Base-by-base conservation (phyloP, 176 grass and related monocot genomes). In the Zoysia pacifica region DNA sequence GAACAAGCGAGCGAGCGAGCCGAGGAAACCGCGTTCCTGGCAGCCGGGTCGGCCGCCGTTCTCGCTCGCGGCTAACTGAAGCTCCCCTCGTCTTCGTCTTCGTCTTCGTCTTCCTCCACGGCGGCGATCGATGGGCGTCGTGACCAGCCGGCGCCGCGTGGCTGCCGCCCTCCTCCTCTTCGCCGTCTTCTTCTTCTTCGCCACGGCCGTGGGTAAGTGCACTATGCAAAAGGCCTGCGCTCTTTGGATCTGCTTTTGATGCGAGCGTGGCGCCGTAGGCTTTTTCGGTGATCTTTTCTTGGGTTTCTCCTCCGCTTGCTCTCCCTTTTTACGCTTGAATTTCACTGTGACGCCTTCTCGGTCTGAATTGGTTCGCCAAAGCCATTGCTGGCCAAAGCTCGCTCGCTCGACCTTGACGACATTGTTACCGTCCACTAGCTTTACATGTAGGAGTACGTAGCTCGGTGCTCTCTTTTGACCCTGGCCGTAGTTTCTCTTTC, bases 121-220 rank as follows among this genome's bases (percentile, higher is more conserved):
- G 75, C 54, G 11, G 75, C 20, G 75, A 54, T 72, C 47, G 51
- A 13, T 64, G 78, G 64, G 72, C 71, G 77, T 12, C 65, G 38
- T 46, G 85, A 48, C 55, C 72, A 5, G 73, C 71, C 65, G 78
- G 36, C 11, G 78, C 84, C 55, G 78, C 19, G 7, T 65, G 77
- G n/a, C 1, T 40, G 61, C 40, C 67, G 45, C 55, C 19, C 37
- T 10, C 2, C 19, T 69, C 14, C 38, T 61, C 2, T 14, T 69
- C 14, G n/a, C 50, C 56, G 46, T n/a, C 58, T 15, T 12, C 58
- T 13, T 82, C 55, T 35, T 87, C 73, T 70, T 87, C 65, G 67
- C 58, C 18, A 48, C 42, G 40, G 85, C 73, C 20, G 51, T 48
- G 69, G 85, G 85, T 87, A 52, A 18, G 79, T 64, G 2, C 11